phyloP scores from a whole-genome alignment of 2,329 filamentous ascomycete species.

The Parastagonospora nodorum region DNA sequence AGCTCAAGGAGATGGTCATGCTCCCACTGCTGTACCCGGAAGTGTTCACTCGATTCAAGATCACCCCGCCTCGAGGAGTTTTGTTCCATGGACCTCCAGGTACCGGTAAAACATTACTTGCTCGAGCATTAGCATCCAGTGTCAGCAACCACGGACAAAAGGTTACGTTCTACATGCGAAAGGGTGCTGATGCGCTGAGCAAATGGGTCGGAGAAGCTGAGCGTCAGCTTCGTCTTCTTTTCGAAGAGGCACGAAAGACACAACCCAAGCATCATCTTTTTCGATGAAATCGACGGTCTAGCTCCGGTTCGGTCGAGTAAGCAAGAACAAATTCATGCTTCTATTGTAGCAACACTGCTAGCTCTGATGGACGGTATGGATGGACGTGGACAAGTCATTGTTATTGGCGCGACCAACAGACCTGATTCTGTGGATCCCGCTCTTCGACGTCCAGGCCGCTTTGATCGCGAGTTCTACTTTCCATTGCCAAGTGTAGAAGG shows the following conservation, averaged over 20 bases:
- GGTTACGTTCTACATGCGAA: constrained; percentile 99
- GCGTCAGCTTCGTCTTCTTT: constrained; percentile 87
- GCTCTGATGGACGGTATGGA: constrained; percentile 58
- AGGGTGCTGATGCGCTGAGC: constrained; percentile 94
- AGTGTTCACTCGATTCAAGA: constrained; percentile 86
- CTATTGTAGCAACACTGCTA: constrained; percentile 68
- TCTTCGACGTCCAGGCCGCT: constrained; percentile 89
- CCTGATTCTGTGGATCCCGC: constrained; percentile 96
- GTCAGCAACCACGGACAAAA: constrained; percentile 88
- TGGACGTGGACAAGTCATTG: constrained; percentile 79
- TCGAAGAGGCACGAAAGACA: constrained; percentile 92
- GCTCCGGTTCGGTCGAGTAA: constrained; percentile 96
- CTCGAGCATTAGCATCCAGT: constrained; percentile 87
- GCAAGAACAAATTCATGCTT: constrained; percentile 98
- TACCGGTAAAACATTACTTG: constrained; percentile 96
- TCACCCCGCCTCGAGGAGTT: constrained; percentile 92
- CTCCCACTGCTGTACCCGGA: constrained; percentile 93
- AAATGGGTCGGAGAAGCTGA: constrained; percentile 99
- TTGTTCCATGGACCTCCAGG: constrained; percentile 96
- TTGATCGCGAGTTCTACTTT: constrained; percentile 98
- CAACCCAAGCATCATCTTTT: constrained; percentile 99
- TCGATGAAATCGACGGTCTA: constrained; percentile 97
- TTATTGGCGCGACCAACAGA: constrained; percentile 97
- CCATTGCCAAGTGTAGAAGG: constrained; percentile 82
- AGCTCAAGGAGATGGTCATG: constrained; percentile 98